Percentiles rank a stretch among this genome's conserved stretches.
These are phyloP conservation scores for Skeletonema costatum DNA, from an alignment of 108 stramenopile genomes.

Conservation along the genomic window DNA sequence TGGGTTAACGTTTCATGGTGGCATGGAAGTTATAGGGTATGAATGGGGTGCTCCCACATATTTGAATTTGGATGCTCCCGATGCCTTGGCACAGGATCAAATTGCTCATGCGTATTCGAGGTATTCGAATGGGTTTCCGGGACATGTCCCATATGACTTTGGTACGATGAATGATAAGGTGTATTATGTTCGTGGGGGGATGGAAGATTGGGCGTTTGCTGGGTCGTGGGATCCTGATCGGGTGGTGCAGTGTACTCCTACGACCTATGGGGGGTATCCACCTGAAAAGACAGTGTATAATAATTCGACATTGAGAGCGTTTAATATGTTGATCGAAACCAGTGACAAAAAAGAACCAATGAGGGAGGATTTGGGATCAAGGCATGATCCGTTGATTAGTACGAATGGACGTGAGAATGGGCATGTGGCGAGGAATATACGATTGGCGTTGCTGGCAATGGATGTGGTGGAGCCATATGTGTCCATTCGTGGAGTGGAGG, in stretches of 20 bases:
- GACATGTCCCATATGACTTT: slow-evolving; percentile 47
- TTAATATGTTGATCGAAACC: slow-evolving; percentile 94
- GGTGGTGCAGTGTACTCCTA: slow-evolving; percentile 65
- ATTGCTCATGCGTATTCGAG: slow-evolving; percentile 50
- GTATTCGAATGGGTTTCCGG: slow-evolving; percentile 53
- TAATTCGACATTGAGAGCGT: slow-evolving; percentile 77
- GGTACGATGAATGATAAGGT: slow-evolving; percentile 89
- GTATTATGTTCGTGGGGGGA: slow-evolving; percentile 96
- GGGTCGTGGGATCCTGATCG: slow-evolving; percentile 89
- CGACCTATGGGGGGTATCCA: slow-evolving; percentile 60
- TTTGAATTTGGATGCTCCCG: slow-evolving; percentile 51
- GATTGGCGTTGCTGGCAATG: slow-evolving; percentile 63
- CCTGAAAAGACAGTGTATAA: slow-evolving; percentile 66
- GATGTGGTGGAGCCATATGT: slow-evolving; percentile 89
- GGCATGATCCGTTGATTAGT: slow-evolving; percentile 53
- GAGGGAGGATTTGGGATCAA: slow-evolving; percentile 60
- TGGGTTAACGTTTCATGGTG: slow-evolving; percentile 90
- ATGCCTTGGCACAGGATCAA: slow-evolving; percentile 52
- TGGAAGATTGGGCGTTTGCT: slow-evolving; percentile 97
- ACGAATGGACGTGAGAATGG: slow-evolving; percentile 62
- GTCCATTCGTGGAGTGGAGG: slow-evolving; percentile 35
- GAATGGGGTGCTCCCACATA: slow-evolving; percentile 85
- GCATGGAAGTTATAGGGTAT: slow-evolving; percentile 90
- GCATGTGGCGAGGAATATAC: slow-evolving; percentile 84
- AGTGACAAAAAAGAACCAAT: slow-evolving; percentile 73